These are phyloP conservation scores for Viola odorata DNA, from an alignment of 345 rosid species.

Conservation along the genomic window DNA sequence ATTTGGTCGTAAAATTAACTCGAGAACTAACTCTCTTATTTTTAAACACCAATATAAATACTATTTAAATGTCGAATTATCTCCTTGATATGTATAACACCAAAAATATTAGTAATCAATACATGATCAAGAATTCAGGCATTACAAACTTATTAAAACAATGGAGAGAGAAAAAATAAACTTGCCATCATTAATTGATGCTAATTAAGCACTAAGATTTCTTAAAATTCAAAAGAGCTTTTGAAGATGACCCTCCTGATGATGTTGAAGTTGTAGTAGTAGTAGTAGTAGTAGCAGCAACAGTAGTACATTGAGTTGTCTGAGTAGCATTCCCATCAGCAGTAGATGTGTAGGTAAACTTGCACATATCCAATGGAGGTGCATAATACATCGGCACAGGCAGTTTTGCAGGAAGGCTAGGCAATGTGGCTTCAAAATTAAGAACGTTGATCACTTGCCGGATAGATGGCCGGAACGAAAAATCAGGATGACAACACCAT, in stretches of 20 bases:
- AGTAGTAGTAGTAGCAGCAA: conserved; percentile 9
- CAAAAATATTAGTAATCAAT: too few species aligned
- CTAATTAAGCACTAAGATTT: not conserved
- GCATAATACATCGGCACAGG: conserved; percentile 27
- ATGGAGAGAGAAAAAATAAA: too few species aligned
- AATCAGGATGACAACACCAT: conserved; percentile 29
- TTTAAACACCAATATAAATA: too few species aligned
- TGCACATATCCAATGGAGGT: conserved; percentile 15
- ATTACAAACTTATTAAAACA: too few species aligned
- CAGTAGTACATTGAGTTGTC: conserved; percentile 6
- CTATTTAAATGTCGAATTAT: too few species aligned
- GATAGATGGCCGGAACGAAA: conserved; percentile 13
- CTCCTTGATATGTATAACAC: too few species aligned
- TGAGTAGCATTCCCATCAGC: not conserved
- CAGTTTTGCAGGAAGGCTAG: conserved; percentile 16
- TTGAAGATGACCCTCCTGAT: conserved; percentile 7
- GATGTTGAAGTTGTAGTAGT: conserved; percentile 1
- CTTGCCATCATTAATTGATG: too few species aligned
- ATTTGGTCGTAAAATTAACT: too few species aligned
- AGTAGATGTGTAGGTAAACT: conserved; percentile 16
- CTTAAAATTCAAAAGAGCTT: conserved; percentile 9
- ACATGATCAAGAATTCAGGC: too few species aligned
- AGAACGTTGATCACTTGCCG: conserved; percentile 23
- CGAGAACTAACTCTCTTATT: too few species aligned
- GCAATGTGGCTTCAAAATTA: conserved; percentile 23